phyloP scores from a whole-genome alignment of 2,329 filamentous ascomycete species.

The Corynespora cassiicola region DNA sequence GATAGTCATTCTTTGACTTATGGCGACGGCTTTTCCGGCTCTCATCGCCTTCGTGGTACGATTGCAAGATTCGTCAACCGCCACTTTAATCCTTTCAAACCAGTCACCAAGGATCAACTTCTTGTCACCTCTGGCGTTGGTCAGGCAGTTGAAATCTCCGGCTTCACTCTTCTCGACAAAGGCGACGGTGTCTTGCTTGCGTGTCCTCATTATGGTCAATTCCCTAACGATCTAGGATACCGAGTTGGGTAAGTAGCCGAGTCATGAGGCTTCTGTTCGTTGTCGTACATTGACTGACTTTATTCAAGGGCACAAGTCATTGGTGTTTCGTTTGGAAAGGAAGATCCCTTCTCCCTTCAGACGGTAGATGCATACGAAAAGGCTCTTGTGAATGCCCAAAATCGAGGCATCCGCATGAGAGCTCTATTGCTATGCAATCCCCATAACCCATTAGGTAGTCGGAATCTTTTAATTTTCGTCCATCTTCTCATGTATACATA shows the following conservation, averaged over 20 bases:
- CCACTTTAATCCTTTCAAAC: slow-evolving; percentile 33
- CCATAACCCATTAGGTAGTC: slow-evolving; percentile 59
- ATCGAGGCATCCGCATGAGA: slow-evolving; percentile 50
- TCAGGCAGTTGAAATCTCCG: slow-evolving; percentile 49
- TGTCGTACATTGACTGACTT: too few species aligned
- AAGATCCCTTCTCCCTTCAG: slow-evolving; percentile 52
- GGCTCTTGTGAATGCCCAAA: slow-evolving; percentile 45
- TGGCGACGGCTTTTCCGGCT: slow-evolving; percentile 49
- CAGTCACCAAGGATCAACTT: slow-evolving; percentile 43
- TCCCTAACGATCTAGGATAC: slow-evolving; percentile 53
- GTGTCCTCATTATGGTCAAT: slow-evolving; percentile 57
- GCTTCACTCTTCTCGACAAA: slow-evolving; percentile 50
- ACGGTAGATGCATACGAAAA: slow-evolving; percentile 56
- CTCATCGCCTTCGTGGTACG: slow-evolving; percentile 38
- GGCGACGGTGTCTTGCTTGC: slow-evolving; percentile 52
- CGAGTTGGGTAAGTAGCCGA: too few species aligned
- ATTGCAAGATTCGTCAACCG: slow-evolving; percentile 47
- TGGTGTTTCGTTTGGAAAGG: slow-evolving; percentile 51
- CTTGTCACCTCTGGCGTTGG: slow-evolving; percentile 51
- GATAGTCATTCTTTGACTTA: slow-evolving; percentile 54
- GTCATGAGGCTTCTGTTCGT: too few species aligned
- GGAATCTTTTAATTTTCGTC: slow-evolving; percentile 5
- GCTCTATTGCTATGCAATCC: slow-evolving; percentile 60
- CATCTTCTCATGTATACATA: too few species aligned
- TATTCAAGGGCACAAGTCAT: slow-evolving; percentile 54